Percentiles rank a stretch among this genome's conserved stretches.
Evolutionary conservation across 768 basidiomycete species (phyloP).

Genomic region (Leccinum fibrillosum): DNA sequence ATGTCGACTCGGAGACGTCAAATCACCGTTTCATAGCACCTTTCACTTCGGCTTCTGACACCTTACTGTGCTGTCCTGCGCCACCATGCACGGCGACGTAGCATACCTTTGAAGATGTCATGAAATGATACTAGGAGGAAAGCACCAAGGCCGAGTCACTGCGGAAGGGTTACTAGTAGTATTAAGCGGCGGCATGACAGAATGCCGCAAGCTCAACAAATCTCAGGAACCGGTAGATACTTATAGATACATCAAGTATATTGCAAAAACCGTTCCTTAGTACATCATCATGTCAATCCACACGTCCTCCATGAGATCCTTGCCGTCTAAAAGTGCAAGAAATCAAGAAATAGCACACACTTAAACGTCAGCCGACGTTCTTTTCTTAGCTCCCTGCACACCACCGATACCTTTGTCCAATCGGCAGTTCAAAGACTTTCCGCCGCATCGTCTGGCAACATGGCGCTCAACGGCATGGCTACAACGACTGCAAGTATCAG

Average conservation of each 20-base stretch:
- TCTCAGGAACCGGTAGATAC: slow-evolving; percentile 15
- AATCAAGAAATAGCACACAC: slow-evolving; percentile 16
- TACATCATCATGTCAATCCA: slow-evolving; percentile 1
- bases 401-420: neutral
- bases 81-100: slow-evolving; percentile 73
- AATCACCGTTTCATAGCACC: slow-evolving; percentile 53
- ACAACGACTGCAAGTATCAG: slow-evolving; percentile 14
- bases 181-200: too few species aligned
- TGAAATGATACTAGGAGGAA: neutral
- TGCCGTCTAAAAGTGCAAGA: slow-evolving; percentile 2
- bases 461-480: slow-evolving; percentile 19
- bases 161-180: too few species aligned
- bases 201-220: too few species aligned
- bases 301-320: neutral
- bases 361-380: neutral
- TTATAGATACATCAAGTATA: slow-evolving; percentile 26
- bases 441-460: slow-evolving; percentile 18
- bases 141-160: neutral
- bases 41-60: slow-evolving; percentile 51
- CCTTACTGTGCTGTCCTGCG: slow-evolving; percentile 59
- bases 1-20: neutral
- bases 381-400: neutral
- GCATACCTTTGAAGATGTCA: slow-evolving; percentile 26
- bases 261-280: neutral
- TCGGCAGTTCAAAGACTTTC: slow-evolving; percentile 21